A percentile compares a stretch with the other conserved stretches of the same genome.
These are phyloP conservation scores for Myxozyma lipomycoides DNA, from an alignment of 805 yeast species.

Conservation along the genomic window DNA sequence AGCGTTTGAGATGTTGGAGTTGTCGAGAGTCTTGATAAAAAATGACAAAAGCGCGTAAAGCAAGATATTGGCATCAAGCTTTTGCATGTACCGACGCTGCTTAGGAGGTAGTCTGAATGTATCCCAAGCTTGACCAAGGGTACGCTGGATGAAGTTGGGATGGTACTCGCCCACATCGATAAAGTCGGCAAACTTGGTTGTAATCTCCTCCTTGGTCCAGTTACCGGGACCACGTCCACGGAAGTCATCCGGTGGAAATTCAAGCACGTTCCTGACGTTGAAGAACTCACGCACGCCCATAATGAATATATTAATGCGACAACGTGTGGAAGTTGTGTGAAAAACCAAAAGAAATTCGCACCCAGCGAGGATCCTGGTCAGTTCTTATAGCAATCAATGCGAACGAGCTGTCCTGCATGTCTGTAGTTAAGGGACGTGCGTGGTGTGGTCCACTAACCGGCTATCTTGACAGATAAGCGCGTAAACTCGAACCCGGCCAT, in stretches of 20 bases:
- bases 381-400: too few relatives aligned
- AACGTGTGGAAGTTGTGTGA: too few relatives aligned
- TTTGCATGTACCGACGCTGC: slow-evolving; percentile 4
- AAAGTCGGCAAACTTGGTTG: slow-evolving; percentile 8
- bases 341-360: too few relatives aligned
- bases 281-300: too few relatives aligned
- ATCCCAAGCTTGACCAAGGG: slow-evolving; percentile 2
- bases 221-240: slow-evolving; percentile 5
- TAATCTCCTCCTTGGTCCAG: slow-evolving; percentile 15
- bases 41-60: slow-evolving; percentile 9
- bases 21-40: slow-evolving; percentile 8
- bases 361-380: too few relatives aligned
- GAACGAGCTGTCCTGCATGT: too few relatives aligned
- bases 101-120: slow-evolving; percentile 9
- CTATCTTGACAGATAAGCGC: too few relatives aligned
- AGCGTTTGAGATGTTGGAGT: slow-evolving; percentile 35
- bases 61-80: slow-evolving; percentile 7
- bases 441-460: too few relatives aligned
- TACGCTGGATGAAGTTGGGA: slow-evolving; percentile 4
- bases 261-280: too few relatives aligned
- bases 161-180: slow-evolving; percentile 11
- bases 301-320: too few relatives aligned
- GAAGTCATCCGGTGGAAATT: slow-evolving; percentile 6
- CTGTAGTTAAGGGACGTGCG: too few relatives aligned
- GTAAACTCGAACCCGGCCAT: too few relatives aligned